Conservation (phyloP, 495 filamentous ascomycete genomes). For the Rhizodiscina lignyota region DNA sequence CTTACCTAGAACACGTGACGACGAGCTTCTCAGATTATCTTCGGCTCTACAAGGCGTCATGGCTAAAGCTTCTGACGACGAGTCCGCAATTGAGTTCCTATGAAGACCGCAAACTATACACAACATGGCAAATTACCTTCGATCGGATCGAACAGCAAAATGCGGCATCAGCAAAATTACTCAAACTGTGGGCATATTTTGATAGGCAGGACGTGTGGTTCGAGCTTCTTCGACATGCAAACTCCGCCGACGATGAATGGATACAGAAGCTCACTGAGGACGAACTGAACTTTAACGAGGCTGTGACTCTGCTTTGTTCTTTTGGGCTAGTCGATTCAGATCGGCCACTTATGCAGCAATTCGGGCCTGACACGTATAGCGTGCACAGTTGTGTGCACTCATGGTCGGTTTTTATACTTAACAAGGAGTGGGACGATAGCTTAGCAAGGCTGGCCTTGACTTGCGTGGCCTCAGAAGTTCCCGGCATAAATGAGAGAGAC, state of each 20-base stretch:
- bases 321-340: constrained; percentile 4
- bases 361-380: neutral
- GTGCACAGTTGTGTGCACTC: constrained; percentile 7
- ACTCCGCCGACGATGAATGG: constrained; percentile 1
- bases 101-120: constrained; percentile 7
- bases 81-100: constrained; percentile 6
- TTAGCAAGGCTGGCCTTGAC: constrained; percentile 4
- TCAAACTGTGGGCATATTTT: constrained; percentile 10
- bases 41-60: constrained; percentile 6
- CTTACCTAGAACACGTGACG: constrained; percentile 9
- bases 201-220: constrained; percentile 11
- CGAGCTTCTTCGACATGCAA: constrained; percentile 5
- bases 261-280: constrained; percentile 7
- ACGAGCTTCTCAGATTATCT: constrained; percentile 1
- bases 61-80: constrained; percentile 5
- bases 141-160: constrained; percentile 2
- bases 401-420: constrained; percentile 6
- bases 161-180: constrained; percentile 7
- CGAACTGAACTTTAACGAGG: constrained; percentile 3
- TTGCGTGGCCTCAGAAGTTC: constrained; percentile 3
- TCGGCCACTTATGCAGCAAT: too few relatives aligned
- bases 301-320: constrained; percentile 2
- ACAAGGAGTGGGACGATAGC: constrained; percentile 3
- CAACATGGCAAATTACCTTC: constrained; percentile 12
- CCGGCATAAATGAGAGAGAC: neutral